A percentile compares a stretch with the other conserved stretches of the same genome.
Evolutionary conservation across 2,329 filamentous ascomycete species (phyloP).

Genomic region (Fusarium sp.): DNA sequence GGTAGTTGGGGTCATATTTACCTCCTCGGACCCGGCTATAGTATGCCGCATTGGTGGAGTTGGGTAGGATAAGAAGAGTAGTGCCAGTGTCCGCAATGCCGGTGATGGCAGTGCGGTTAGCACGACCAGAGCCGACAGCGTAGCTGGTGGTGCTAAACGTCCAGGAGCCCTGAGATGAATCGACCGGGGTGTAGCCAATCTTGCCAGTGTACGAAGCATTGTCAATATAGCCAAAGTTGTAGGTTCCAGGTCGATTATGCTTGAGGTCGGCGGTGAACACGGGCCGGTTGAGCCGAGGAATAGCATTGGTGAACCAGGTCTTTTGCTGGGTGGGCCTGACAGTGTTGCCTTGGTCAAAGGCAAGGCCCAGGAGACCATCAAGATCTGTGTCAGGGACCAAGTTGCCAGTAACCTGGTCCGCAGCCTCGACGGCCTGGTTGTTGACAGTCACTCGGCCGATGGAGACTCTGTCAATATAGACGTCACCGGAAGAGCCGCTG

Average conservation of each 20-base stretch:
- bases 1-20: conserved; percentile 55
- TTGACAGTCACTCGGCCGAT: conserved; percentile 59
- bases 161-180: conserved; percentile 76
- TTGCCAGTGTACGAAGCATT: conserved; percentile 72
- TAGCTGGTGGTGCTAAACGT: conserved; percentile 60
- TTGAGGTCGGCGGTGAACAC: conserved; percentile 81
- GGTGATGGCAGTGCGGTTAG: conserved; percentile 48
- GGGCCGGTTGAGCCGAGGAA: conserved; percentile 26
- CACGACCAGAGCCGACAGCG: conserved; percentile 52
- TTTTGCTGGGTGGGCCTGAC: conserved; percentile 58
- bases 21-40: conserved; percentile 64
- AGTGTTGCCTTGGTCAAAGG: conserved; percentile 61
- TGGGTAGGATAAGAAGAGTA: conserved; percentile 74
- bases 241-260: conserved; percentile 69
- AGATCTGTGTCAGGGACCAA: conserved; percentile 57
- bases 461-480: conserved; percentile 61
- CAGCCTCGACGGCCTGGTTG: conserved; percentile 61
- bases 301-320: conserved; percentile 60
- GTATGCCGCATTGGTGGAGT: conserved; percentile 65
- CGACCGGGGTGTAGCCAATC: conserved; percentile 74
- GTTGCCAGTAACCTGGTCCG: conserved; percentile 57
- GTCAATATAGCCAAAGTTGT: conserved; percentile 83
- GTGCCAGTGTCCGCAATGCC: conserved; percentile 74
- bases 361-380: conserved; percentile 63
- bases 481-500: conserved; percentile 59